These are phyloP conservation scores for Hirschioporus abietinus DNA, from an alignment of 768 basidiomycete genomes.

Conservation along the genomic window DNA sequence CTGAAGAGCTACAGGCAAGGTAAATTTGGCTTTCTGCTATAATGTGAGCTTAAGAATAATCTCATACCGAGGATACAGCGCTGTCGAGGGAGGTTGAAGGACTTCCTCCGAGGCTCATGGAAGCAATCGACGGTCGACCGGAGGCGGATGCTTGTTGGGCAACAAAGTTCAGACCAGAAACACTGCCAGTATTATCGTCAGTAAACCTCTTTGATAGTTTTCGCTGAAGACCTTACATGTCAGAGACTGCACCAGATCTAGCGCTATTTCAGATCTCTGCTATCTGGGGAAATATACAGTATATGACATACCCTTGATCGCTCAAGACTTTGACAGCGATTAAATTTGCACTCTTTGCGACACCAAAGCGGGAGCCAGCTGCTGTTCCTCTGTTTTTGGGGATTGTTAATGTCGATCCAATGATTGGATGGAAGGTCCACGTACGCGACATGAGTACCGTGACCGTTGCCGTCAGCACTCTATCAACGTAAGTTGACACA, in stretches of 20 bases:
- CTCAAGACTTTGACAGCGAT: slow-evolving; percentile 39
- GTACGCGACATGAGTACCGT: slow-evolving; percentile 32
- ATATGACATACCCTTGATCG: slow-evolving; percentile 25
- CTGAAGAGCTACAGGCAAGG: slow-evolving; percentile 19
- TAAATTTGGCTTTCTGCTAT: slow-evolving; percentile 3
- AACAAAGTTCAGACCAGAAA: slow-evolving; percentile 27
- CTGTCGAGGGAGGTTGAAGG: slow-evolving; percentile 24
- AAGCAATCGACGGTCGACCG: slow-evolving; percentile 28
- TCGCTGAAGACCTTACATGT: slow-evolving; percentile 5
- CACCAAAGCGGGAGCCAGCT: slow-evolving; percentile 29
- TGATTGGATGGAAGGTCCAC: not conserved
- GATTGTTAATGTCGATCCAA: not conserved
- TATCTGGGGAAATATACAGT: not conserved
- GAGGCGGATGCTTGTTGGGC: slow-evolving; percentile 13
- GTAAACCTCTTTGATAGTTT: too few relatives aligned
- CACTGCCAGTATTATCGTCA: too few relatives aligned
- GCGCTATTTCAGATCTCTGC: not conserved
- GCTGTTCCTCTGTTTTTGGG: slow-evolving; percentile 27
- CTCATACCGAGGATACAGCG: slow-evolving; percentile 23
- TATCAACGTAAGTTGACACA: not conserved
- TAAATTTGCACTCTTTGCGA: slow-evolving; percentile 29
- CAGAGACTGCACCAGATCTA: slow-evolving; percentile 7
- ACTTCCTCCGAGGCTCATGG: slow-evolving; percentile 32
- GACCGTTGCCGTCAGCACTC: slow-evolving; percentile 33
- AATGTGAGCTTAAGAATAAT: too few relatives aligned